Conservation (phyloP, 1,284 basidiomycete species). For the Trichosporon ovoides region DNA sequence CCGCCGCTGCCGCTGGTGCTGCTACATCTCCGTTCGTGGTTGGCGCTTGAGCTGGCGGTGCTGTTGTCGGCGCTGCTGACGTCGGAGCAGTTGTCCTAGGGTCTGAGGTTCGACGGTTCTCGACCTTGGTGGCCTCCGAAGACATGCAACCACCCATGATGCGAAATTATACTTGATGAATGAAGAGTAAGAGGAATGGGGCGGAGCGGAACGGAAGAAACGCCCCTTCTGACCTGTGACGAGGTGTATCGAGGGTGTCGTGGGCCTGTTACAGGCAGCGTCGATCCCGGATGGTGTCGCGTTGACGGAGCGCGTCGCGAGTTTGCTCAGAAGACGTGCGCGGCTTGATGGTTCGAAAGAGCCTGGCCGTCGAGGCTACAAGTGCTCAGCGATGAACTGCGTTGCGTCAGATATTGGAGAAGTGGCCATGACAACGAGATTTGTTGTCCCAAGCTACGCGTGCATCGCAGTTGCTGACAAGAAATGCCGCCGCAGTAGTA, state of each 20-base stretch:
- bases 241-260: neutral
- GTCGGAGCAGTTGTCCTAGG: constrained; percentile 11
- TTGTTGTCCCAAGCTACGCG: too few relatives aligned
- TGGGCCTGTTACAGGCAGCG: neutral
- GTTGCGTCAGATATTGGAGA: too few relatives aligned
- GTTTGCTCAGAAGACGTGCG: too few relatives aligned
- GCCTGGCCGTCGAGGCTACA: too few relatives aligned
- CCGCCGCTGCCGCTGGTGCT: constrained; percentile 9
- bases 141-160: constrained; percentile 41
- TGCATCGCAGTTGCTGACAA: too few relatives aligned
- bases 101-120: constrained; percentile 18
- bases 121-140: constrained; percentile 24
- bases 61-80: constrained; percentile 8
- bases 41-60: constrained; percentile 19
- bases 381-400: too few relatives aligned
- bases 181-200: neutral
- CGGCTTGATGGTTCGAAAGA: too few relatives aligned
- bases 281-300: too few relatives aligned
- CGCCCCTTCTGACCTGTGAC: neutral
- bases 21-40: neutral
- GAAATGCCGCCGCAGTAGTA: too few relatives aligned
- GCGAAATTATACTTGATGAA: neutral
- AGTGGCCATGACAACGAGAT: too few relatives aligned
- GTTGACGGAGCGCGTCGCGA: too few relatives aligned
- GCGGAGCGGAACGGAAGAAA: neutral